phyloP scores from a whole-genome alignment of 2,329 filamentous ascomycete genomes.

The Harringtonia lauricola region DNA sequence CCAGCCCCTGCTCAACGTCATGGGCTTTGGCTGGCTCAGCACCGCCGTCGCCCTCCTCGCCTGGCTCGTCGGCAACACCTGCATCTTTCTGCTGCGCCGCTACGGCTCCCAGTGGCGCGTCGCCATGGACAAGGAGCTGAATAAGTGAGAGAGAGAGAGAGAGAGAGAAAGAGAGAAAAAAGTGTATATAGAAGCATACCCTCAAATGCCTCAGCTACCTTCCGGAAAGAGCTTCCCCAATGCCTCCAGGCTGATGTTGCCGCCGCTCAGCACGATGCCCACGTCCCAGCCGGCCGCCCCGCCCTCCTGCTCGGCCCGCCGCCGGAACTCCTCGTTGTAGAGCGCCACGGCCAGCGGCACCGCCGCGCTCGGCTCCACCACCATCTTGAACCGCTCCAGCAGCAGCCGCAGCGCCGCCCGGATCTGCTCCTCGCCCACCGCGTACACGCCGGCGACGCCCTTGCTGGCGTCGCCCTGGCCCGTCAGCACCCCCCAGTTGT shows the following conservation, averaged over 20 bases:
- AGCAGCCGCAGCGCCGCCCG: slow-evolving; percentile 64
- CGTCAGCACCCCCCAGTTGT: slow-evolving; percentile 70
- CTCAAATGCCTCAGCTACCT: no score
- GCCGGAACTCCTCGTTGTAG: slow-evolving; percentile 75
- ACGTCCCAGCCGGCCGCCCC: slow-evolving; percentile 65
- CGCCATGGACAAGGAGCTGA: slow-evolving; percentile 41
- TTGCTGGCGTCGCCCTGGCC: slow-evolving; percentile 32
- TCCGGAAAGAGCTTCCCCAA: slow-evolving; percentile 43
- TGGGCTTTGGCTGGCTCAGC: slow-evolving; percentile 69
- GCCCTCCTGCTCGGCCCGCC: slow-evolving; percentile 56
- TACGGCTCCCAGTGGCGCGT: slow-evolving; percentile 53
- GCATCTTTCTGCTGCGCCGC: slow-evolving; percentile 50
- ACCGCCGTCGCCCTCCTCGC: slow-evolving; percentile 44
- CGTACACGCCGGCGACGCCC: slow-evolving; percentile 61
- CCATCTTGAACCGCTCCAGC: slow-evolving; percentile 78
- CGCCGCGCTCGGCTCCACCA: slow-evolving; percentile 79
- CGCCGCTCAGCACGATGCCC: slow-evolving; percentile 48
- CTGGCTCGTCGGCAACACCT: slow-evolving; percentile 42
- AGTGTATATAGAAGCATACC: background rate
- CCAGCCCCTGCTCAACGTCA: slow-evolving; percentile 56
- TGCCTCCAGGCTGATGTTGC: slow-evolving; percentile 45
- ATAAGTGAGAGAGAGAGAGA: slow-evolving; percentile 4
- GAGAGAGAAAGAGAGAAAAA: background rate
- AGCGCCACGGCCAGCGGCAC: slow-evolving; percentile 76
- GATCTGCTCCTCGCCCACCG: slow-evolving; percentile 76